A percentile compares a stretch with the other conserved stretches of the same genome.
These are phyloP conservation scores for Ogataea corticis DNA, from an alignment of 805 yeast genomes.

Conservation along the genomic window DNA sequence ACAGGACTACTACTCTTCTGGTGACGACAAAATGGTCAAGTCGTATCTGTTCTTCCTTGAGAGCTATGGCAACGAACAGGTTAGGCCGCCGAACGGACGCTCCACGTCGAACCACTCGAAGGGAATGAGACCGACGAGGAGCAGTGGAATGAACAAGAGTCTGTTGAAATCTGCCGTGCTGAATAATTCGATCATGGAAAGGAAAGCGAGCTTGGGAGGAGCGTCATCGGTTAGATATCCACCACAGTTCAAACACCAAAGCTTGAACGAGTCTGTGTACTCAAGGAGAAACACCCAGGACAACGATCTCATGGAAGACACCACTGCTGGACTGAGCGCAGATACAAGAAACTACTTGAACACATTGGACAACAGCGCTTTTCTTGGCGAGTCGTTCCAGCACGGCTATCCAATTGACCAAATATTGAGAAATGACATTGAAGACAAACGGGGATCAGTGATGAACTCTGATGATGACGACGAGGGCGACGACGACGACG, in stretches of 20 bases:
- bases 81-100: constrained; percentile 17
- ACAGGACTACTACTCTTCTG: constrained; percentile 46
- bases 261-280: constrained; percentile 19
- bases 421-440: constrained; percentile 17
- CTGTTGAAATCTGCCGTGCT: constrained; percentile 26
- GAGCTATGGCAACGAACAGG: constrained; percentile 61
- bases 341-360: constrained; percentile 26
- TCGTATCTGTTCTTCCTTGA: constrained; percentile 86
- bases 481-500: constrained; percentile 35
- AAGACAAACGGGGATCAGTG: constrained; percentile 1
- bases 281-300: constrained; percentile 5
- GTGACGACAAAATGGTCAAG: constrained; percentile 88
- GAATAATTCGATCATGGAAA: constrained; percentile 22
- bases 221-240: constrained; percentile 22
- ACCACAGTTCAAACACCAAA: constrained; percentile 19
- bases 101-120: background rate
- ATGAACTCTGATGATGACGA: constrained; percentile 13
- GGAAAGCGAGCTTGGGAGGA: constrained; percentile 7
- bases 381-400: constrained; percentile 47
- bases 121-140: background rate
- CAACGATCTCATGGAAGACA: constrained; percentile 29
- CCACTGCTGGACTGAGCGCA: constrained; percentile 30
- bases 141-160: constrained; percentile 15
- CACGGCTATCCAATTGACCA: constrained; percentile 36
- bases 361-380: constrained; percentile 31